Conservation (phyloP, 129 eudicot genomes). For the Cynara cardunculus region DNA sequence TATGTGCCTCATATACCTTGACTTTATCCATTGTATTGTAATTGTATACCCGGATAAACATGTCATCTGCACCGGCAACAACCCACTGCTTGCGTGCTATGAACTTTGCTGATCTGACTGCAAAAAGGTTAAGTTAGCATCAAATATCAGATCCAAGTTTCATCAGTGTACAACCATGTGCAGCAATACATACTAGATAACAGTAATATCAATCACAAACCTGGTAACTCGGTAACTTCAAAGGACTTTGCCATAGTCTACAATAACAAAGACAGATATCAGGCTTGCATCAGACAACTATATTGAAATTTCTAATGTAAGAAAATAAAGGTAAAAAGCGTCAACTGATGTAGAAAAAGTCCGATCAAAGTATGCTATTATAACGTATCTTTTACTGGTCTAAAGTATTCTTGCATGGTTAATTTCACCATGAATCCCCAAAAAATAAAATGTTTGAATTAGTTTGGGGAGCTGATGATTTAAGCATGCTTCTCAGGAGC, state of each 20-base stretch:
- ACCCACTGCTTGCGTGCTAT: conserved; percentile 96
- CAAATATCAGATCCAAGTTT: conserved; percentile 4
- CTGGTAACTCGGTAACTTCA: conserved; percentile 86
- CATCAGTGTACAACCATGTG: neutral
- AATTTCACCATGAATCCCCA: conserved; percentile 6
- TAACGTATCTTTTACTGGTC: neutral
- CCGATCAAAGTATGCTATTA: neutral
- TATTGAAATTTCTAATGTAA: neutral
- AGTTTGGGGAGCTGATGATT: neutral
- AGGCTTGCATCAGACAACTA: neutral
- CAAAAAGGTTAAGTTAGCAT: conserved; percentile 10
- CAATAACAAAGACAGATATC: conserved; percentile 29
- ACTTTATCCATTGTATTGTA: conserved; percentile 97
- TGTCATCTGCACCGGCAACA: conserved; percentile 99
- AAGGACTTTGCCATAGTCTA: conserved; percentile 87
- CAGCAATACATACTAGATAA: conserved; percentile 10
- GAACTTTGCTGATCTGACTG: conserved; percentile 96
- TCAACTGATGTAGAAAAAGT: neutral
- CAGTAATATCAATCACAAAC: conserved; percentile 28
- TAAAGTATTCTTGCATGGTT: neutral
- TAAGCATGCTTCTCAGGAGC: conserved; percentile 5
- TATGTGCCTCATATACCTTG: conserved; percentile 88
- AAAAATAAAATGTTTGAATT: neutral
- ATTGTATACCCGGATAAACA: conserved; percentile 94
- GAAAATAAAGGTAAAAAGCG: neutral